Conservation (phyloP, 2,329 filamentous ascomycete genomes). For the Colletotrichum sp. region DNA sequence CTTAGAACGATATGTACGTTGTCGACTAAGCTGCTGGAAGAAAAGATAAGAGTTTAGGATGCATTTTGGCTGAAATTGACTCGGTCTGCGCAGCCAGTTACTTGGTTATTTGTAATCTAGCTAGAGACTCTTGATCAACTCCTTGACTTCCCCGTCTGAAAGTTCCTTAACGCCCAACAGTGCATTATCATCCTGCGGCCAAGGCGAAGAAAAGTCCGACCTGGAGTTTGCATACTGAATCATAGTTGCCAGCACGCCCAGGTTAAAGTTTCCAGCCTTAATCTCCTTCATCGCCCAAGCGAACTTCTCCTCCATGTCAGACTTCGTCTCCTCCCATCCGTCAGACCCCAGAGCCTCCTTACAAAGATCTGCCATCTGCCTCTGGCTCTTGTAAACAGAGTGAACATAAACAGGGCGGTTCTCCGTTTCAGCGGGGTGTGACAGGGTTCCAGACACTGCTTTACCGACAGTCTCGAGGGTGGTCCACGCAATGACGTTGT, state of each 20-base stretch:
- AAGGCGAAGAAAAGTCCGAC: slow-evolving; percentile 8
- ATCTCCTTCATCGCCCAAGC: slow-evolving; percentile 18
- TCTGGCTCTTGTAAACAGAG: slow-evolving; percentile 24
- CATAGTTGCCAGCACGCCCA: slow-evolving; percentile 17
- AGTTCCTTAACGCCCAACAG: slow-evolving; percentile 23
- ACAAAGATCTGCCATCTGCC: slow-evolving; percentile 24
- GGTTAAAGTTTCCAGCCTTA: slow-evolving; percentile 19
- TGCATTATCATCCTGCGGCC: slow-evolving; percentile 22
- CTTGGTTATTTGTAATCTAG: background rate
- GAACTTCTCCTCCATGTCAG: slow-evolving; percentile 20
- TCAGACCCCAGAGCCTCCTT: slow-evolving; percentile 18
- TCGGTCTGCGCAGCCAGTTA: background rate
- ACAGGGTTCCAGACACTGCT: slow-evolving; percentile 28
- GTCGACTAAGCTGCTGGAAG: too few species aligned
- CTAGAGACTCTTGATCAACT: slow-evolving; percentile 10
- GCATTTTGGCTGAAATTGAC: background rate
- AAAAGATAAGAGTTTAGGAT: accelerated
- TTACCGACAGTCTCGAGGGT: slow-evolving; percentile 28
- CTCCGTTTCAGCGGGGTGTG: slow-evolving; percentile 28
- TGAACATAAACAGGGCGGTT: slow-evolving; percentile 29
- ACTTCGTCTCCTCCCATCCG: slow-evolving; percentile 19
- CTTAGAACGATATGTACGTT: too few species aligned
- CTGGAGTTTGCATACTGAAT: slow-evolving; percentile 22
- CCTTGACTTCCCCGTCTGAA: slow-evolving; percentile 21
- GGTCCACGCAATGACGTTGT: slow-evolving; percentile 24